Evolutionary conservation across 2,329 filamentous ascomycete species (phyloP), one percentile per base, ranked within the genome.

Genomic region (Neofusicoccum ribis): DNA sequence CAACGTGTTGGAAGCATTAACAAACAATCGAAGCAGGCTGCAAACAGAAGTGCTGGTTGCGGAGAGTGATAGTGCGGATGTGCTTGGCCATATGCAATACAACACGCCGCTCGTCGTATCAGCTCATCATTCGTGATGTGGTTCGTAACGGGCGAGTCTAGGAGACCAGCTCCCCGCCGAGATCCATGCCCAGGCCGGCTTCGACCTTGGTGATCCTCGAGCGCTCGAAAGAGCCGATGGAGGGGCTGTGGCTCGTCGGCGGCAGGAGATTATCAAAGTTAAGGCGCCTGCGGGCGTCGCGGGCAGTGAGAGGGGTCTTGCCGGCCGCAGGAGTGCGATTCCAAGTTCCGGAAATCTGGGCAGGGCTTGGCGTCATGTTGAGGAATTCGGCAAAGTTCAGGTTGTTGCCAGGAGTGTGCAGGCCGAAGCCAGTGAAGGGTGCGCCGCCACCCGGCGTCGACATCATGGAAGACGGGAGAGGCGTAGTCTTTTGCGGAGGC

Each of bases 371-470:
- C 6, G 95, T 97, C 76, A 98, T 94, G 79, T 98, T 97, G 75
- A 98, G 90, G 79, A 97, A 99, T 75, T 99, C 95, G 61, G 93
- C 88, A 80, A 98, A 96, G 80, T 98, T 96, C 78, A 98, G 96
- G 54, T 84, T 86, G 73, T 93, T 91, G 15, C 89, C 89, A 0
- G 94, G 94, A 0, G 94, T 98, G 68, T 87, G 88, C 60, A 90
- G 87, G 72, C 78, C 80, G 64, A 88, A 84, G 56, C 84, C 84
- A 50, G 89, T 78, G 72, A 88, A 90, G 44, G 74, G 72, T 44
- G 73, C 75, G 27, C 77, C 78, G 67, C 86, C 86, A 50, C 89
- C 88, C 1, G 91, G 91, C 11, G 92, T 95, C n/a, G 87, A 90
- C 91, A 95, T 94, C 86, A 94, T 92, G 31, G 89, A 96, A 65